Evolutionary conservation across 1,139 yeast species (phyloP).

Genomic region (Candida labiduridarum): DNA sequence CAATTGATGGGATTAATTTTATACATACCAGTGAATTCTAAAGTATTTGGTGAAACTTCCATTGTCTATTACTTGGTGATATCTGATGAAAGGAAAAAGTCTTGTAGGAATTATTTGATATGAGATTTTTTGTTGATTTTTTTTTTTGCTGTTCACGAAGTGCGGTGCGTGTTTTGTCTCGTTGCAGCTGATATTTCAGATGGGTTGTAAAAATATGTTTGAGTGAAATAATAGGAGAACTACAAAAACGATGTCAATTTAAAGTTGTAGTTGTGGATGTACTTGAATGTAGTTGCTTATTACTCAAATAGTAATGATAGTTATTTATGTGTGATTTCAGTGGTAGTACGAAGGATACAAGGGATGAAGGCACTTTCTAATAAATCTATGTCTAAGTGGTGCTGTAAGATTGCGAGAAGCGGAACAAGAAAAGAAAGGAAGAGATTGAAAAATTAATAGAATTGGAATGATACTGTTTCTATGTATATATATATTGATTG

Average conservation of each 20-base stretch:
- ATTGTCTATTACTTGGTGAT: slow-evolving; percentile 29
- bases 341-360: neutral
- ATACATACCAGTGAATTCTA: slow-evolving; percentile 75
- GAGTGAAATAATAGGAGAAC: no score
- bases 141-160: neutral
- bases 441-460: no score
- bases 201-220: neutral
- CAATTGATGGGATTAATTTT: neutral
- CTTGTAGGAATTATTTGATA: neutral
- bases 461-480: no score
- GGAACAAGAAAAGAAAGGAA: neutral
- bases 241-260: neutral
- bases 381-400: no score
- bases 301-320: no score
- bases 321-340: neutral
- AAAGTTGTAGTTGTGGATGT: neutral
- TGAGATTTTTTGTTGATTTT: neutral
- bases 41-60: slow-evolving; percentile 62
- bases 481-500: no score
- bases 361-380: no score
- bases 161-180: neutral
- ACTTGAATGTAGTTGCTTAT: neutral
- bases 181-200: neutral
- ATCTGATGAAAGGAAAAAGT: neutral
- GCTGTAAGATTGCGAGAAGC: no score